These are phyloP conservation scores for Psilocybe azurescens DNA, from an alignment of 768 basidiomycete species.

Conservation along the genomic window DNA sequence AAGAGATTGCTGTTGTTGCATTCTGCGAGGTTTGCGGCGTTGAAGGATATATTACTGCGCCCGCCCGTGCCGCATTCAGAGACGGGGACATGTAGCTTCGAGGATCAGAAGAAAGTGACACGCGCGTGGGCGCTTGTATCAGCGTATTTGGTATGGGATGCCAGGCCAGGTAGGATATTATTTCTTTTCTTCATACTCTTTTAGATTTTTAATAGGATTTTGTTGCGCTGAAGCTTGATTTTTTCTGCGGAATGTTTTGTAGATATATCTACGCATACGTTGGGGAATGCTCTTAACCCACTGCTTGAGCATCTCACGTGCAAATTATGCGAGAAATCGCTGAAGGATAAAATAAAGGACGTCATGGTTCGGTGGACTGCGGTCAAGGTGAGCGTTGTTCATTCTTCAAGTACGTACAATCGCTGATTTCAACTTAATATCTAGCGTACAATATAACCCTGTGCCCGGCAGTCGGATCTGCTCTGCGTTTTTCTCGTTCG, in stretches of 20 bases:
- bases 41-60: conserved; percentile 33
- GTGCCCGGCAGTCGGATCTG: too few relatives aligned
- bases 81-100: conserved; percentile 28
- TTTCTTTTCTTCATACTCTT: neutral
- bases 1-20: conserved; percentile 46
- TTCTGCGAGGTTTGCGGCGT: conserved; percentile 36
- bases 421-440: too few relatives aligned
- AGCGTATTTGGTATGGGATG: conserved; percentile 34
- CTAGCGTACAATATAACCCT: too few relatives aligned
- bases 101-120: conserved; percentile 29
- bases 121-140: conserved; percentile 35
- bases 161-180: conserved; percentile 25
- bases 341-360: neutral
- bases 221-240: neutral
- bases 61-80: conserved; percentile 29
- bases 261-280: neutral
- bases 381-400: conserved; percentile 1
- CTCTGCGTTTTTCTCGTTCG: too few relatives aligned
- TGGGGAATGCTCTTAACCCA: neutral
- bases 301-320: conserved; percentile 1
- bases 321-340: neutral
- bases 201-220: neutral
- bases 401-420: too few relatives aligned
- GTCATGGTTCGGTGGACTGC: conserved; percentile 2
- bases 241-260: too few relatives aligned